These are phyloP conservation scores for Solanum boliviense DNA, from an alignment of 257 asterid species.

Conservation along the genomic window DNA sequence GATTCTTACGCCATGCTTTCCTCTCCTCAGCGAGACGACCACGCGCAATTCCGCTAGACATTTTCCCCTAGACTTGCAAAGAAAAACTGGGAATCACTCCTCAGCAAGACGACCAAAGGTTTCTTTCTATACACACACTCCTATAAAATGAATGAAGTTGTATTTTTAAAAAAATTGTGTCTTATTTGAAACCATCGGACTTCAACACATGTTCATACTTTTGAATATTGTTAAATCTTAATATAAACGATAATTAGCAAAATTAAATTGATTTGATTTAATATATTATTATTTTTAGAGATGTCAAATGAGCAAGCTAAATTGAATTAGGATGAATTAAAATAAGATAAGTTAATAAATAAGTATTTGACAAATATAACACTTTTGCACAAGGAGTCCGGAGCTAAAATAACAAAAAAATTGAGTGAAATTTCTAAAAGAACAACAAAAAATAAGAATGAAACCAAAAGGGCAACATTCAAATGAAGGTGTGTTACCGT, in stretches of 20 bases:
- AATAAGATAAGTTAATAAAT: neutral
- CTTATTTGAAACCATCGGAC: neutral
- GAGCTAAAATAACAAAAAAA: too few relatives aligned
- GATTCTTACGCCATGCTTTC: slow-evolving; percentile 26
- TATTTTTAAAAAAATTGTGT: neutral
- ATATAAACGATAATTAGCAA: neutral
- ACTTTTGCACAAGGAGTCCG: rapidly evolving
- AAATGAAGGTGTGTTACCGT: neutral
- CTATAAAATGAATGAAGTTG: neutral
- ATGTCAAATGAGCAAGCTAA: neutral
- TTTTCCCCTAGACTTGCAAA: neutral
- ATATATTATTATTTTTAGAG: neutral
- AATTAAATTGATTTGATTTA: neutral
- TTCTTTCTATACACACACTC: neutral
- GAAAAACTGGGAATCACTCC: neutral
- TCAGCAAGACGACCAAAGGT: neutral
- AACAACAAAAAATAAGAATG: too few relatives aligned
- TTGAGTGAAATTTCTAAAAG: too few relatives aligned
- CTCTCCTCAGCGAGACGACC: slow-evolving; percentile 28
- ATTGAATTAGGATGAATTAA: neutral
- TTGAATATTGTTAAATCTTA: neutral
- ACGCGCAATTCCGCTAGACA: slow-evolving; percentile 20
- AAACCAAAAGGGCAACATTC: neutral
- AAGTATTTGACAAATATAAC: too few relatives aligned
- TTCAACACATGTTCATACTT: neutral